phyloP scores from a whole-genome alignment of 495 filamentous ascomycete genomes.

The Chaetomium cochliodes region DNA sequence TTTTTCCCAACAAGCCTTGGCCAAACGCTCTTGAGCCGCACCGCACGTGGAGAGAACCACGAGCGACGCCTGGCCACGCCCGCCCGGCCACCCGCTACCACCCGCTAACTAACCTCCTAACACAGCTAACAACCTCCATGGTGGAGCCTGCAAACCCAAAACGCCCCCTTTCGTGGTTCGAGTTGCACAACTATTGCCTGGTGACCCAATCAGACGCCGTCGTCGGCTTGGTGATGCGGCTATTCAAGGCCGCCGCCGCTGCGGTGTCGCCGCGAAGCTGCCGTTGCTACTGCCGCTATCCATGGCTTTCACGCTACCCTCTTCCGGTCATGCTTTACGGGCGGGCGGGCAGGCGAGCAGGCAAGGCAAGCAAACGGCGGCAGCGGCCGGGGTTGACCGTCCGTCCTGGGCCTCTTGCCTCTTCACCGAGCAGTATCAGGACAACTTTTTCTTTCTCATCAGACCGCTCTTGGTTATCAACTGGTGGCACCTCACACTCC shows the following conservation, averaged over 20 bases:
- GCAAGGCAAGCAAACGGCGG: too few relatives aligned
- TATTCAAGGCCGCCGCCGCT: not conserved
- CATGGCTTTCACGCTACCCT: not conserved
- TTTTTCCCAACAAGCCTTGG: too few relatives aligned
- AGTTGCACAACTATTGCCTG: slow-evolving; percentile 3
- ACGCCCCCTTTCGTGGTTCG: not conserved
- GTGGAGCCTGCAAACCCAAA: not conserved
- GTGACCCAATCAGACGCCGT: not conserved
- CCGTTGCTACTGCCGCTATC: not conserved
- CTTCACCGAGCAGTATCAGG: too few relatives aligned
- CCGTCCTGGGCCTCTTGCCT: too few relatives aligned
- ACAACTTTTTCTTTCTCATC: too few relatives aligned
- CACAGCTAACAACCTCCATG: too few relatives aligned
- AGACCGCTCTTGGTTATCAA: too few relatives aligned
- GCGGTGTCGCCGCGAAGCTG: not conserved
- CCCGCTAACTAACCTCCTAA: not conserved
- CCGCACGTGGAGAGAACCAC: slow-evolving; percentile 3
- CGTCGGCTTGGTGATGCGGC: not conserved
- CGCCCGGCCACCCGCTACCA: not conserved
- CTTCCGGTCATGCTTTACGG: too few relatives aligned
- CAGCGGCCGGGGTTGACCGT: too few relatives aligned
- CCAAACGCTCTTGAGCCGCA: not conserved
- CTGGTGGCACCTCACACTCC: not conserved
- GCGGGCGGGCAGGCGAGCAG: too few relatives aligned
- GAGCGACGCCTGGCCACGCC: too few relatives aligned